Evolutionary conservation across 2,329 filamentous ascomycete genomes (phyloP), one percentile per base, ranked within the genome.

Genomic region (Stagonosporopsis vannaccii): DNA sequence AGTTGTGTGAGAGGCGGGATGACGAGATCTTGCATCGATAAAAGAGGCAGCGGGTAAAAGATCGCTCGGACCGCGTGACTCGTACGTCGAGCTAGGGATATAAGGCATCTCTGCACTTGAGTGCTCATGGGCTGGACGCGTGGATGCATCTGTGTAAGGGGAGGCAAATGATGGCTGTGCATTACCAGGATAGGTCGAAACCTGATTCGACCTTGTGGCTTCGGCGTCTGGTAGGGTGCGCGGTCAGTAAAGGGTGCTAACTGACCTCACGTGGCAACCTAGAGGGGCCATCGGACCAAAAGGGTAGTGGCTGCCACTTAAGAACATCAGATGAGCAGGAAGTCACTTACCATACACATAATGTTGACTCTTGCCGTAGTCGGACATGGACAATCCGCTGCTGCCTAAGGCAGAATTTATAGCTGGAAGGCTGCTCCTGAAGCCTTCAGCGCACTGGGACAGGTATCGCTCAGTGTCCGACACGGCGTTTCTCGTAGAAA

Each of bases 301-400:
- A 63, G 53, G 64, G 60, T 72, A 70, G 69, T 72, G 74, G 72
- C 67, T 73, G 73, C 62, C 66, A 63, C 64, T 49, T 48, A 55
- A 54, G 59, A 60, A 63, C 63, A 70, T 76, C 74, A 76, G 65
- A 72, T 80, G 81, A 65, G 78, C 76, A 61, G 59, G 66, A 65
- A 43, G 58, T 58, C 56, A 88, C 91, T 81, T 82, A 96, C 92
- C 90, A 79, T 94, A 90, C 81, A 93, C 85, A 76, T 89, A 89
- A 77, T 89, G 83, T 76, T 90, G 87, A 56, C 86, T 79, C 79
- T 96, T 96, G 72, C 84, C 82, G 83, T 92, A 93, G 79, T 88
- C 88, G 77, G 90, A 89, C 90, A 93, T 93, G 78, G 89, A 87
- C 79, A 90, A 80, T 70, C 87, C 77, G 75, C 79, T 75, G 75